These are phyloP conservation scores for Ophiostoma pallidulum DNA, from an alignment of 2,329 filamentous ascomycete species.

Conservation along the genomic window DNA sequence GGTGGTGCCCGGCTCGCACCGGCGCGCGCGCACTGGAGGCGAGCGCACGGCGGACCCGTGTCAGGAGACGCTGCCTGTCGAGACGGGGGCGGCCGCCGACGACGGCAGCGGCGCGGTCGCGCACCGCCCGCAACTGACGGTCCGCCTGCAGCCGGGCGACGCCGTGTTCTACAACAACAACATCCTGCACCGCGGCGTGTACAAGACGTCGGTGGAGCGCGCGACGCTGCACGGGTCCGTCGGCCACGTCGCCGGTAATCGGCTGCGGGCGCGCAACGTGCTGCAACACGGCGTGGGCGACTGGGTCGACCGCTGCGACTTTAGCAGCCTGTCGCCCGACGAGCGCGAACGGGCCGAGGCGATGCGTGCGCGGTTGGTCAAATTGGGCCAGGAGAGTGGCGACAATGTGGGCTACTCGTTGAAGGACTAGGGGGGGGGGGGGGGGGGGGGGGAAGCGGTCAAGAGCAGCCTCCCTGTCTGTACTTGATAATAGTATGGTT, in stretches of 20 bases:
- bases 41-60: constrained; percentile 62
- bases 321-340: constrained; percentile 32
- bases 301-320: constrained; percentile 54
- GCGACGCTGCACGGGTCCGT: constrained; percentile 67
- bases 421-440: too few species aligned
- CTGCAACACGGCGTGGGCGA: constrained; percentile 63
- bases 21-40: constrained; percentile 55
- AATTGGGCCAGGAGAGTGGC: constrained; percentile 49
- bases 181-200: constrained; percentile 66
- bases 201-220: constrained; percentile 48
- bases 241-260: constrained; percentile 47
- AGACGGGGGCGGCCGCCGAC: constrained; percentile 30
- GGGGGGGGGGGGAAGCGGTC: too few species aligned
- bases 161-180: constrained; percentile 87
- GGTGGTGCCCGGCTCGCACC: constrained; percentile 69
- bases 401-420: constrained; percentile 56
- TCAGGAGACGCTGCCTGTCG: constrained; percentile 50
- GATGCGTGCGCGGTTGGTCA: constrained; percentile 55
- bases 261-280: constrained; percentile 57
- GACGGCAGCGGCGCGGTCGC: too few species aligned
- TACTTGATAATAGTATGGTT: too few species aligned
- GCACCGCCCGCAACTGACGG: constrained; percentile 57
- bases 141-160: constrained; percentile 63
- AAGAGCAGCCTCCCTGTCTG: too few species aligned
- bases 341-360: constrained; percentile 43